Conservation (phyloP, 805 yeast species). For the Vanderwaltozyma polyspora region DNA sequence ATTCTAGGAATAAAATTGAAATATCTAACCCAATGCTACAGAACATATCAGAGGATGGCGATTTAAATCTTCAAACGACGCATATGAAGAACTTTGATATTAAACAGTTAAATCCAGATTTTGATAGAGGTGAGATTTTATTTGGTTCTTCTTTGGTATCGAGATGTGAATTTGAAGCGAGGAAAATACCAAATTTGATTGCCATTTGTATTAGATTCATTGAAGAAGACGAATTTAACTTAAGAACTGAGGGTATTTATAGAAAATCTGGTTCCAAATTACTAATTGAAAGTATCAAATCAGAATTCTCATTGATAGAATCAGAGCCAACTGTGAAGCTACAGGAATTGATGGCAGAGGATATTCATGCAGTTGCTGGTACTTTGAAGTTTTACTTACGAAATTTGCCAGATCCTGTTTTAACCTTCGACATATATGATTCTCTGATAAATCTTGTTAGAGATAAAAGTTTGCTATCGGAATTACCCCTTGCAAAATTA, state of each 20-base stretch:
- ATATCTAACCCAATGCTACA: constrained; percentile 30
- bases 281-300: constrained; percentile 27
- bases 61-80: constrained; percentile 27
- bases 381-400: constrained; percentile 81
- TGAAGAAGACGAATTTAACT: constrained; percentile 50
- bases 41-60: constrained; percentile 29
- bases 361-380: constrained; percentile 78
- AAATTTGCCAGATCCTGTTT: constrained; percentile 74
- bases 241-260: constrained; percentile 76
- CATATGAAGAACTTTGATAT: constrained; percentile 5
- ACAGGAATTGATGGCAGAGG: constrained; percentile 37
- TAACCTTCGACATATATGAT: constrained; percentile 61
- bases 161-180: constrained; percentile 51
- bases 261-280: constrained; percentile 78
- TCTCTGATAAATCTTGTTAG: constrained; percentile 47
- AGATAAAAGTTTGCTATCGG: constrained; percentile 13
- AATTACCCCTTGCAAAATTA: constrained; percentile 11
- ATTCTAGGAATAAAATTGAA: constrained; percentile 3
- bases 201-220: constrained; percentile 64
- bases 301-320: constrained; percentile 7
- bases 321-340: not conserved
- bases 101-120: not conserved
- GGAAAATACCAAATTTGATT: constrained; percentile 58
- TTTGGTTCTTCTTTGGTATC: constrained; percentile 43
- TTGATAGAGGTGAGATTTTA: constrained; percentile 9